Conservation (phyloP, 768 basidiomycete genomes). For the Trametopsis cervina region DNA sequence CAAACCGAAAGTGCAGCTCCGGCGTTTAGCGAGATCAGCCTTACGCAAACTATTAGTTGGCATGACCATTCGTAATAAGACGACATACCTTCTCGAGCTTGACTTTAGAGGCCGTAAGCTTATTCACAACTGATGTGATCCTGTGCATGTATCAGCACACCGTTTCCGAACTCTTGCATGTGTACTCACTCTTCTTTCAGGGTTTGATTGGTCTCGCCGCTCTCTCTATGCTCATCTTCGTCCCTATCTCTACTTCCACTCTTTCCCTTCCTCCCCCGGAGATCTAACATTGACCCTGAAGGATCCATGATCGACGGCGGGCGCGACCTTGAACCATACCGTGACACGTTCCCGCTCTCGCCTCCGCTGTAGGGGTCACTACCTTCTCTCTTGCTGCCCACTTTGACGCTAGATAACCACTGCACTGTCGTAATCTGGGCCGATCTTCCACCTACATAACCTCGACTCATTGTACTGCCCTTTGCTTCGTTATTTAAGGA, state of each 20-base stretch:
- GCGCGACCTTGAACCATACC: conserved; percentile 41
- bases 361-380: conserved; percentile 47
- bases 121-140: conserved; percentile 66
- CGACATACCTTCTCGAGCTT: conserved; percentile 76
- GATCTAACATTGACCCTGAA: conserved; percentile 8
- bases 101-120: conserved; percentile 60
- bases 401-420: conserved; percentile 71
- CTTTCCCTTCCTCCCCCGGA: conserved; percentile 1
- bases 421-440: conserved; percentile 57
- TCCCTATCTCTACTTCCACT: conserved; percentile 41
- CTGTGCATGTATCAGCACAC: conserved; percentile 29
- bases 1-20: conserved; percentile 79
- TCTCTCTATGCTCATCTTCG: conserved; percentile 28
- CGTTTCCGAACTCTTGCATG: conserved; percentile 2
- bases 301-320: conserved; percentile 19
- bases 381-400: conserved; percentile 47
- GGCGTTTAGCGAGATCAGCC: conserved; percentile 65
- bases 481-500: conserved; percentile 11
- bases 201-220: conserved; percentile 36
- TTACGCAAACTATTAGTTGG: conserved; percentile 23
- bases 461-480: conserved; percentile 40
- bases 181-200: conserved; percentile 67
- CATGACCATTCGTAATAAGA: not conserved
- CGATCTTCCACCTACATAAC: conserved; percentile 42
- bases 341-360: conserved; percentile 40